Conservation (phyloP, 345 rosid species). For the Turritis glabra region DNA sequence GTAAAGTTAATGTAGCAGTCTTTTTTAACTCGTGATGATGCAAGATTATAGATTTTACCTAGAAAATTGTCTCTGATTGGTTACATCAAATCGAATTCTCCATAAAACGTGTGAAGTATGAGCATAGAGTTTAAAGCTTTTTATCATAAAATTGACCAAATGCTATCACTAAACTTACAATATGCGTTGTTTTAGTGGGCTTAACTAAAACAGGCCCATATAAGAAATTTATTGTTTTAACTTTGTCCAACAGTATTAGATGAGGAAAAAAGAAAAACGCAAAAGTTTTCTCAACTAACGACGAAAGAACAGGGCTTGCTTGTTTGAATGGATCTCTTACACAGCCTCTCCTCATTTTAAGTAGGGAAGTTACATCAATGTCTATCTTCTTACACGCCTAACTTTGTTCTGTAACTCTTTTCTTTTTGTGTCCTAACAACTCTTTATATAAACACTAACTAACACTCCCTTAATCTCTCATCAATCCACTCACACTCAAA, state of each 20-base stretch:
- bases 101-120: background rate
- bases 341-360: conserved; percentile 35
- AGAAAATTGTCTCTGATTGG: background rate
- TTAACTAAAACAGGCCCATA: background rate
- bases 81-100: no score
- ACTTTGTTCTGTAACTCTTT: conserved; percentile 25
- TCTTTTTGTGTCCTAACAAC: conserved; percentile 12
- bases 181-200: background rate
- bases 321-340: conserved; percentile 34
- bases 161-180: background rate
- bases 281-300: conserved; percentile 19
- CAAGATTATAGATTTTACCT: no score
- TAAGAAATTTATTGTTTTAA: background rate
- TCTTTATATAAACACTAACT: conserved; percentile 33
- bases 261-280: background rate
- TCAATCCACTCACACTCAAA: conserved; percentile 5
- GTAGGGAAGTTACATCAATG: conserved; percentile 34
- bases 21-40: no score
- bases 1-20: no score
- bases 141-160: background rate
- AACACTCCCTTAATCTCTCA: conserved; percentile 25
- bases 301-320: conserved; percentile 40
- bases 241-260: background rate
- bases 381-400: conserved; percentile 38
- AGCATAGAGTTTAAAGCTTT: background rate